Conservation (phyloP, 148 eudicot genomes). For the Silene conica region DNA sequence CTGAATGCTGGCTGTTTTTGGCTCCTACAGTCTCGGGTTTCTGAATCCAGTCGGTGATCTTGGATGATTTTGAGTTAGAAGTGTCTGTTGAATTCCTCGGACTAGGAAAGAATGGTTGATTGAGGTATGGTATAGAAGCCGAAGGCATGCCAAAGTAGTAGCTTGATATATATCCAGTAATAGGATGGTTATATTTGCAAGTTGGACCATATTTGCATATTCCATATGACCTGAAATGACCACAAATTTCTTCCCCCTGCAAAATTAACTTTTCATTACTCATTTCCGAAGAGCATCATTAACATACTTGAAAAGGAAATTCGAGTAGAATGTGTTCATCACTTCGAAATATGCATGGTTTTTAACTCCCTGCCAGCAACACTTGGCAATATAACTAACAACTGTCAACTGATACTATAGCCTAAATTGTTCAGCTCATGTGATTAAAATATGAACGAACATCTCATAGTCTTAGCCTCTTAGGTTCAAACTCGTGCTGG, state of each 20-base stretch:
- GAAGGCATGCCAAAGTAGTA: constrained; percentile 34
- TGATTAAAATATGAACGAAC: no score
- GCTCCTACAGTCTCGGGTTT: constrained; percentile 23
- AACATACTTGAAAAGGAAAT: neutral
- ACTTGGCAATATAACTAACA: no score
- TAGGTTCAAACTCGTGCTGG: no score
- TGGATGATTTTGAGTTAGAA: constrained; percentile 25
- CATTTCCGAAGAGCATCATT: neutral
- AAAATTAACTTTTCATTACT: constrained; percentile 1
- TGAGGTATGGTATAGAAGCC: constrained; percentile 12
- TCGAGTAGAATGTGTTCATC: neutral
- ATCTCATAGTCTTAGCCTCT: no score
- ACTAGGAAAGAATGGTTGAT: constrained; percentile 29
- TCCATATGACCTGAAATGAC: constrained; percentile 44
- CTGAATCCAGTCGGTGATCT: constrained; percentile 34
- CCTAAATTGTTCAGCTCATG: no score
- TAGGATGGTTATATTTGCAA: constrained; percentile 69
- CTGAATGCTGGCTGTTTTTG: constrained; percentile 2
- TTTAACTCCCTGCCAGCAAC: no score
- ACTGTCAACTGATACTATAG: no score
- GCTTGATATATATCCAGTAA: constrained; percentile 33
- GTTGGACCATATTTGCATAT: constrained; percentile 62
- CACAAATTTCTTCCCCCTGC: constrained; percentile 53
- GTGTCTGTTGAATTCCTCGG: constrained; percentile 28
- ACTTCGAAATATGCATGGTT: neutral